Conservation (phyloP, 495 filamentous ascomycete genomes). For the Penicillium maclennaniae region DNA sequence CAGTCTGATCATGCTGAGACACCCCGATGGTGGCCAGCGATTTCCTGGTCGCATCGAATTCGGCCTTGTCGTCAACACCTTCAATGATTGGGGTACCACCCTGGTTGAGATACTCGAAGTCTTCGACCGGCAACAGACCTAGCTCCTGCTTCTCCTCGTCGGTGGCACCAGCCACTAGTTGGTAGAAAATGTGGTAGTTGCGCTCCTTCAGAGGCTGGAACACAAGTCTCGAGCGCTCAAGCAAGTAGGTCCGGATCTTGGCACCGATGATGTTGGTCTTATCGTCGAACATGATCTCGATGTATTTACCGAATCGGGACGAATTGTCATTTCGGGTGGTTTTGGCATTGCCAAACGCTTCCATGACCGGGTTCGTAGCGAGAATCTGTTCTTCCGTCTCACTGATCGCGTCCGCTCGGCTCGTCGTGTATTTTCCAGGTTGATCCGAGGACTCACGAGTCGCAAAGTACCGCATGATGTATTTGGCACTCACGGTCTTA, state of each 20-base stretch:
- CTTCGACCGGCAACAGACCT: conserved; percentile 72
- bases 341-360: conserved; percentile 99
- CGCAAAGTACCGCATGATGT: conserved; percentile 99
- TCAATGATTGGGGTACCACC: conserved; percentile 87
- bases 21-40: conserved; percentile 90
- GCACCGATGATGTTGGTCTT: conserved; percentile 96
- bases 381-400: conserved; percentile 98
- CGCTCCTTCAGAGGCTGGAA: conserved; percentile 96
- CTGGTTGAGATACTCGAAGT: conserved; percentile 96
- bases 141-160: conserved; percentile 77
- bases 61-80: conserved; percentile 91
- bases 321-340: conserved; percentile 99
- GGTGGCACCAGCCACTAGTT: conserved; percentile 91
- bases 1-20: conserved; percentile 61
- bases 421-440: conserved; percentile 72
- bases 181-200: conserved; percentile 99
- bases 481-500: conserved; percentile 99
- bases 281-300: conserved; percentile 98
- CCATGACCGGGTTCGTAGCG: conserved; percentile 99
- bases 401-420: conserved; percentile 84
- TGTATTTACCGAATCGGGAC: conserved; percentile 98
- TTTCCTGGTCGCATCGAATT: conserved; percentile 82
- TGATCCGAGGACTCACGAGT: conserved; percentile 93
- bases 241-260: conserved; percentile 90
- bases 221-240: conserved; percentile 95